Evolutionary conservation across 176 grass and related monocot genomes (phyloP), one percentile per base, ranked within the genome.

Genomic region (Hordeum marinum): DNA sequence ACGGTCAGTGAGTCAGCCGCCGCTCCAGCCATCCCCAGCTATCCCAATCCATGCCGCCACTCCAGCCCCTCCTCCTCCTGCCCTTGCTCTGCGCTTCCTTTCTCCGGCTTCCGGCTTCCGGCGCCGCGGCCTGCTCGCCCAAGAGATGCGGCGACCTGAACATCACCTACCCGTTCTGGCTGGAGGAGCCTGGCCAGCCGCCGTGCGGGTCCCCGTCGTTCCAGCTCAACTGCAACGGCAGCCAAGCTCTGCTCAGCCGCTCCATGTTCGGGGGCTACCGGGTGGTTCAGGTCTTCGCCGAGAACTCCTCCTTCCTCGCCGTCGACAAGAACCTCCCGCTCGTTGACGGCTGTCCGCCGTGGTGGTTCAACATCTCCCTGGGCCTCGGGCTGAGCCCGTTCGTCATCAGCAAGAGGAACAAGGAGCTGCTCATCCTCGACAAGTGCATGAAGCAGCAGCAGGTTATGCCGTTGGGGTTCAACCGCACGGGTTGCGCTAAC

Each of bases 161-260:
- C 18, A 35, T 86, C 42, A 4, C 32, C 9, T 86, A 86, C 64
- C 79, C 88, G 20, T 90, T 90, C 88, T 86, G 88, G 88, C 41
- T 86, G 32, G 72, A 85, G 6, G 79, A 90, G 73, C 25, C 48
- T 20, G 41, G 55, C 18, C 1, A 0, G 9, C 54, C 41, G 41
- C 12, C 52, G 9, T 90, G 88, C 83, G 88, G 88, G 0, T 13
- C 80, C 5, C 75, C 46, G 60, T 10, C 80, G 0, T 90, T 83
- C 75, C 58, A 60, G 89, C 59, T 87, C 60, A 37, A 37, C 4
- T 90, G 89, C 75, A 80, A 41, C 68, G 8, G 3, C 37, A 24
- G 2, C 66, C 10, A 60, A 6, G 67, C 84, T 0, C 59, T 75
- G 59, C 36, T 90, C 11, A 4, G 0, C 2, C 3, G 0, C n/a